Conservation (phyloP, 768 basidiomycete genomes). For the Tulasnella calospora region DNA sequence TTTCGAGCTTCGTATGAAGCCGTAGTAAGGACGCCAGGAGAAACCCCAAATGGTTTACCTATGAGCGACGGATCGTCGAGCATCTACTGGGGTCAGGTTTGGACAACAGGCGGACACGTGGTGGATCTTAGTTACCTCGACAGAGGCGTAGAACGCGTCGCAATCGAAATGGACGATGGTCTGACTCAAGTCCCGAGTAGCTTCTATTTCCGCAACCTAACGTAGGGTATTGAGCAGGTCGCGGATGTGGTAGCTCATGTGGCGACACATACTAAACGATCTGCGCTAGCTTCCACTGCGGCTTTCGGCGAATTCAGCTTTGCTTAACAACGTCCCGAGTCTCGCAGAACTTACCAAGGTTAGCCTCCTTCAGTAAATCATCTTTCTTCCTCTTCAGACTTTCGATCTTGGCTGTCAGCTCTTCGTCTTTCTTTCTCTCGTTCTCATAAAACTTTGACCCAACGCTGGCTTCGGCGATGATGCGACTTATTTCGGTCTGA, state of each 20-base stretch:
- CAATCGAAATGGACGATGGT: constrained; percentile 92
- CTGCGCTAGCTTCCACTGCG: constrained; percentile 60
- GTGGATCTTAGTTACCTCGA: constrained; percentile 42
- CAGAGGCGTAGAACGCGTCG: constrained; percentile 87
- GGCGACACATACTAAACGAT: constrained; percentile 55
- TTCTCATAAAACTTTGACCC: constrained; percentile 95
- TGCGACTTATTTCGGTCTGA: constrained; percentile 76
- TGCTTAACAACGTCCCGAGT: background rate
- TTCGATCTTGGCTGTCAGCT: constrained; percentile 70
- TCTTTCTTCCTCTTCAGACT: constrained; percentile 63
- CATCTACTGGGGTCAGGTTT: constrained; percentile 33
- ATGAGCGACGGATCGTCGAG: constrained; percentile 51
- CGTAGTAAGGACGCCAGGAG: constrained; percentile 76
- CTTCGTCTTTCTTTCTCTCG: constrained; percentile 85
- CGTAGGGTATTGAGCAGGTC: background rate
- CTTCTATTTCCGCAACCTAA: constrained; percentile 61
- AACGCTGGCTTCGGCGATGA: constrained; percentile 86
- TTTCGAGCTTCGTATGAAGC: constrained; percentile 91
- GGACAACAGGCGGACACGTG: background rate
- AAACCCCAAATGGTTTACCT: constrained; percentile 55
- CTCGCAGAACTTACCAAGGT: constrained; percentile 48
- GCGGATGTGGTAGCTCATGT: background rate
- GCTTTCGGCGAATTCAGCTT: constrained; percentile 36
- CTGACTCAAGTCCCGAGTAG: constrained; percentile 71
- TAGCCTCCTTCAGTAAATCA: constrained; percentile 50